Evolutionary conservation across 164 flowering plant species (phyloP), one percentile per base, ranked within the genome.

Genomic region (Aristolochia californica): DNA sequence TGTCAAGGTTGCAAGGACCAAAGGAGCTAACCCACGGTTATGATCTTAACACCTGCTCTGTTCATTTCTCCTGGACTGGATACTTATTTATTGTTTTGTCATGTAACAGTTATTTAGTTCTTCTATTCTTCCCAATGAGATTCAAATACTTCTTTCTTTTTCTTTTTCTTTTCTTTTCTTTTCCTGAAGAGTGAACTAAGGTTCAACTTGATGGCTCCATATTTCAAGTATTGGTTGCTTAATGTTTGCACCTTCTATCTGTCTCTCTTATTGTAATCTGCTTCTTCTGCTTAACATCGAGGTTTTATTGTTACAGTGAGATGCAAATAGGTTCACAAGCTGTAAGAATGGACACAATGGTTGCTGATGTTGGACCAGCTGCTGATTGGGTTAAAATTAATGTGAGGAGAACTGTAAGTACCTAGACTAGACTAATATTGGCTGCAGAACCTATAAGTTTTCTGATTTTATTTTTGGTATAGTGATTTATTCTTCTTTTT

Each of bases 351-450:
- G 96, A 80, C 24, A 65, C 72, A 2, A 66, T 69, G 47, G 90
- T 94, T 48, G 76, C 79, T 70, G 97, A 88, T 69, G 60, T 82
- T 74, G 98, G 98, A 51, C 72, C 83, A 0, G 73, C 87, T 52
- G 95, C 98, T 56, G 93, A 91, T 63, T 91, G 96, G 96, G 96
- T 91, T 63, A 91, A 91, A 75, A 72, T 91, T 67, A 91, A 83
- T 55, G 93, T 88, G 56, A 83, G 75, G 61, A 76, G 56, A 77
- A 86, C 88, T 64, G 98, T 84, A 78, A 76, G 88, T 73, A 40
- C 24, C 40, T n/a, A n/a, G n/a, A n/a, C n/a, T n/a, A n/a, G n/a
- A 25, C 5, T 43, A 17, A 2, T 8, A 50, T 34, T 12, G 7
- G 40, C 11, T 3, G 40, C 40, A 2, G 34, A 34, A 9, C 0